Evolutionary conservation across 345 rosid species (phyloP), one percentile per base, ranked within the genome.

Genomic region (Populus nigra): DNA sequence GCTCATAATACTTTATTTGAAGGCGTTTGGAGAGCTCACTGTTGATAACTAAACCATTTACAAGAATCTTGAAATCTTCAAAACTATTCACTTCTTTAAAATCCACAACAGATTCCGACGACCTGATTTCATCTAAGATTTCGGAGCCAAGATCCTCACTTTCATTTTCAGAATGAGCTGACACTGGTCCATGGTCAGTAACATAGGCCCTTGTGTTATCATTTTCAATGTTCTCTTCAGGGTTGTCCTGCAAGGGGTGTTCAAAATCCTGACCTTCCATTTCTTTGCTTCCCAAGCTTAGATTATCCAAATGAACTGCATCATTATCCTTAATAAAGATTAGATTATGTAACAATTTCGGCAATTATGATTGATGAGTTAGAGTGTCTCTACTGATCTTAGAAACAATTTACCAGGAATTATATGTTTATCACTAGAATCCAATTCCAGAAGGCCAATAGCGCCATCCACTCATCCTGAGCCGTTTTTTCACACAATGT

Each of bases 1-100:
- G 86, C 22, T 86, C 83, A 36, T 78, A 83, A 69, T 88, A 86
- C 79, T 86, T 88, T 62, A 36, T 45, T 23, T 49, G 76, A n/a
- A 81, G 65, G 82, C 83, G 65, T 72, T 81, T 77, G 41, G 83
- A 55, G 66, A 88, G 74, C 72, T 78, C 78, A 1, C 77, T 59
- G 76, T 79, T 80, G 22, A 86, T 80, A 36, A 83, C 72, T 61
- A 83, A 74, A 43, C 87, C 89, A 55, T 86, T 79, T 0, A 71
- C 81, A 9, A 80, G 35, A 50, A 88, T 67, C 33, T 68, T 73
- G 65, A 88, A 85, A 61, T 86, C 78, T 10, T 86, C 75, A 5
- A 82, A 35, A 16, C 86, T 72, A 73, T 81, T 88, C 68, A 83
- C 87, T 22, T 85, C 73, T 47, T 69, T 70, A 68, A 85, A 88